A percentile compares a stretch with the other conserved stretches of the same genome.
phyloP scores from a whole-genome alignment of 2,329 filamentous ascomycete species.

The Didymella arachidicola region DNA sequence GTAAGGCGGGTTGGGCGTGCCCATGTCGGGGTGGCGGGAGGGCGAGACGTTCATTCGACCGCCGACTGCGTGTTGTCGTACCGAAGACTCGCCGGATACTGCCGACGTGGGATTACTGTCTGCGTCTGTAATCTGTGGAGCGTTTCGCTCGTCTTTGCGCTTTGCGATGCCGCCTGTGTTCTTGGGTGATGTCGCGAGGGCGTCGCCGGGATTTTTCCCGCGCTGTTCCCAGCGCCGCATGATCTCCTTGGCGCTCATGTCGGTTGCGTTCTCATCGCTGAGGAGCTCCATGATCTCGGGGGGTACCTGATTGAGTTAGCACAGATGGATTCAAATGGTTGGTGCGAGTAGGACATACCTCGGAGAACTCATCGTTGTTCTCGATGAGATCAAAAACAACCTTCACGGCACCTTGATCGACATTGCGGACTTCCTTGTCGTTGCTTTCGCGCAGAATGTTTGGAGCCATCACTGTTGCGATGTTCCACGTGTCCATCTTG shows the following conservation, averaged over 20 bases:
- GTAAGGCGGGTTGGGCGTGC: conserved; percentile 46
- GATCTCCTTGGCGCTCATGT: conserved; percentile 97
- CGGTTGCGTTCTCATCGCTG: conserved; percentile 81
- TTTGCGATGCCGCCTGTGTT: conserved; percentile 57
- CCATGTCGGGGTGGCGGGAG: conserved; percentile 41
- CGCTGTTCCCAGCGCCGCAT: conserved; percentile 91
- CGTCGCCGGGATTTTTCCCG: conserved; percentile 67
- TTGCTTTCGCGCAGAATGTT: conserved; percentile 83
- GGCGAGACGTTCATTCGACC: conserved; percentile 39
- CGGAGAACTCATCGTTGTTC: conserved; percentile 94
- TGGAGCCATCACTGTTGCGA: conserved; percentile 95
- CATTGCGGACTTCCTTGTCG: conserved; percentile 64
- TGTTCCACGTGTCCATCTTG: conserved; percentile 98
- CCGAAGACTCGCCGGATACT: conserved; percentile 84
- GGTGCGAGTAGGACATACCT: conserved; percentile 71
- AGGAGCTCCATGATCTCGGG: conserved; percentile 88
- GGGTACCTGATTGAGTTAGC: conserved; percentile 72
- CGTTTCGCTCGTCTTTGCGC: conserved; percentile 59
- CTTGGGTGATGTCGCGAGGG: conserved; percentile 55
- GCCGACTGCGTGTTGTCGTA: conserved; percentile 69
- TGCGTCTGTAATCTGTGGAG: conserved; percentile 71
- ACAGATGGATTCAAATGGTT: background rate
- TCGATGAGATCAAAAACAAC: conserved; percentile 91
- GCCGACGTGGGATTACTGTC: conserved; percentile 82
- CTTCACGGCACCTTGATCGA: conserved; percentile 92